Base-by-base conservation (phyloP, 306 rosid species). In the Prunus persica region DNA sequence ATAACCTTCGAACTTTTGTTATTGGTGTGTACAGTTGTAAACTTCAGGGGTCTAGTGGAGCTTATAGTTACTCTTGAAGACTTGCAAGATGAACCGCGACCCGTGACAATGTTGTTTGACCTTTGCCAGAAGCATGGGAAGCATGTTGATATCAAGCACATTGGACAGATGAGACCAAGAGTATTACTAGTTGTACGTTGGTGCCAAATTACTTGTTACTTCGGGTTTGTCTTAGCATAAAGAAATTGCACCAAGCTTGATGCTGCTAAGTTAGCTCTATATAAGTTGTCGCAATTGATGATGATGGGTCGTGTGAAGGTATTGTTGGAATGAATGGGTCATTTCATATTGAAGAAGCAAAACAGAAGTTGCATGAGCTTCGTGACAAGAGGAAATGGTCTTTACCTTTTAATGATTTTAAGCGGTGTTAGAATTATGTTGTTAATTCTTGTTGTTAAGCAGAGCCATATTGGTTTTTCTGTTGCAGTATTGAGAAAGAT, bases 81-180 rank as follows among this genome's bases (percentile, higher is more conserved):
- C 72, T 71, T 90, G 71, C 72, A 78, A 45, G 72, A 74, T 47
- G 87, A 83, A 50, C 97, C 98, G 1, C 96, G 88, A 63, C 98
- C 96, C 0, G 89, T 91, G 55, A 86, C 93, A 0, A 24, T 73
- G 83, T 76, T 93, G 58, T 88, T 22, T 66, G 86, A 90, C 83
- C 45, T 85, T 32, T 91, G 96, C 66, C 91, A 90, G 41, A 94
- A 86, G 86, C 78, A 86, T 2, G 89, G 97, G 45, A 94, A 86
- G 78, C 69, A 76, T 4, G 80, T 91, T 47, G 85, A 86, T 41
- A 66, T 91, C 11, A 81, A 78, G 57, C 75, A 67, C 75, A 67
- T 18, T 72, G 81, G 88, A 85, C 75, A 49, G 69, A 75, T 0
- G 90, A 74, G 52, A 24, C 15, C 54, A 87, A 80, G 78, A 81